Conservation (phyloP, 768 basidiomycete genomes). For the Termitomyces sp. region DNA sequence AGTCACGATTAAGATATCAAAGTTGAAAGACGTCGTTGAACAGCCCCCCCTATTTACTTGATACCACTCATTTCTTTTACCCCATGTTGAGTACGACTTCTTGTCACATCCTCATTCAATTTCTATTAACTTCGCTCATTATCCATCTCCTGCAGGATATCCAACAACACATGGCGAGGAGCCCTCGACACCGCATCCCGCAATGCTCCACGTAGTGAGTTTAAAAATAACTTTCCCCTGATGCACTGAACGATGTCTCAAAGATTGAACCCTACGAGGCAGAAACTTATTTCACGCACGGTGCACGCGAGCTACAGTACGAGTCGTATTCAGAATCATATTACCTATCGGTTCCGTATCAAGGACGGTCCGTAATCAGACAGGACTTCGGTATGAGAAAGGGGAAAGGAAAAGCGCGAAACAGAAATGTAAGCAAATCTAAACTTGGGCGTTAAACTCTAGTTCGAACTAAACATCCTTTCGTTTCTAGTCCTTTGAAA, state of each 20-base stretch:
- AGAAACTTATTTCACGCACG: constrained; percentile 10
- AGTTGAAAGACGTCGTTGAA: not conserved
- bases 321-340: constrained; percentile 9
- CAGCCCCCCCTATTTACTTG: not conserved
- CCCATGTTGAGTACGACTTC: not conserved
- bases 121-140: not conserved
- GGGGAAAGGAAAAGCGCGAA: constrained; percentile 6
- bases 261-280: constrained; percentile 10
- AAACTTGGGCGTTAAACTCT: not conserved
- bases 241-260: not conserved
- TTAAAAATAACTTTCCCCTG: not conserved
- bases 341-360: constrained; percentile 9
- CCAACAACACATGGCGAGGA: not conserved
- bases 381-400: constrained; percentile 8
- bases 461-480: not conserved
- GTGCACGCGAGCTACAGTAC: constrained; percentile 7
- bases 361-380: constrained; percentile 9
- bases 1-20: not conserved
- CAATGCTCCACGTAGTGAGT: constrained; percentile 10
- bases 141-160: not conserved
- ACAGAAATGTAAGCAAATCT: constrained; percentile 8
- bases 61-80: not conserved
- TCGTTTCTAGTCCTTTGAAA: constrained; percentile 7
- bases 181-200: not conserved
- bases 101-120: not conserved